Conservation (phyloP, 2,329 filamentous ascomycete species). For the Scedosporium minutisporum region DNA sequence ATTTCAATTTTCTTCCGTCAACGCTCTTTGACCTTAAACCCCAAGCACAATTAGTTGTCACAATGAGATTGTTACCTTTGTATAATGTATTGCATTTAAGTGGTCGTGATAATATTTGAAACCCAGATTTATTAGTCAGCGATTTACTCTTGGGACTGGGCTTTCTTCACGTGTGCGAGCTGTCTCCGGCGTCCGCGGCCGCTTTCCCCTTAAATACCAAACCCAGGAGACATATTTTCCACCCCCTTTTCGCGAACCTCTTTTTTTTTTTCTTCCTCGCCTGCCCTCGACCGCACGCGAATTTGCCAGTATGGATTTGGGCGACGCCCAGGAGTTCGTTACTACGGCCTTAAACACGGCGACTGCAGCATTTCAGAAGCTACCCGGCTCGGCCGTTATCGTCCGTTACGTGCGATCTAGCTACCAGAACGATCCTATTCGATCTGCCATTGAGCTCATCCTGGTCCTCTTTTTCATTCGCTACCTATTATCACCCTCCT, state of each 20-base stretch:
- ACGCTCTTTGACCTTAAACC: no score
- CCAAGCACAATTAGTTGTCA: no score
- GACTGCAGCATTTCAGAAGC: slow-evolving; percentile 66
- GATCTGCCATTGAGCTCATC: slow-evolving; percentile 86
- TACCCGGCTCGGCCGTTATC: slow-evolving; percentile 89
- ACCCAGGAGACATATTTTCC: background rate
- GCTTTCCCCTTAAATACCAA: no score
- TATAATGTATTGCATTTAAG: no score
- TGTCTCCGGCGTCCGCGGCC: no score
- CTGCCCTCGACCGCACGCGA: background rate
- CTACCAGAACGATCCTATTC: slow-evolving; percentile 93
- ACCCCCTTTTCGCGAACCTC: background rate
- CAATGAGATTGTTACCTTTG: no score
- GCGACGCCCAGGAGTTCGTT: slow-evolving; percentile 47
- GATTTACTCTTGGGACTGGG: no score
- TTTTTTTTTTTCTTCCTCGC: background rate
- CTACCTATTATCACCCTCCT: slow-evolving; percentile 84
- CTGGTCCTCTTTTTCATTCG: slow-evolving; percentile 92
- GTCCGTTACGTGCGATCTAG: slow-evolving; percentile 93
- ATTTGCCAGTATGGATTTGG: slow-evolving; percentile 47
- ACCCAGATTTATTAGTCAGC: no score
- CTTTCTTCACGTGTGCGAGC: no score
- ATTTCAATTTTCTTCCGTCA: no score
- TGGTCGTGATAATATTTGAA: no score
- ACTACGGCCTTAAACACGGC: slow-evolving; percentile 42